Percentiles rank a stretch among this genome's conserved stretches.
Evolutionary conservation across 768 basidiomycete genomes (phyloP).

Genomic region (Boletellus sp.): DNA sequence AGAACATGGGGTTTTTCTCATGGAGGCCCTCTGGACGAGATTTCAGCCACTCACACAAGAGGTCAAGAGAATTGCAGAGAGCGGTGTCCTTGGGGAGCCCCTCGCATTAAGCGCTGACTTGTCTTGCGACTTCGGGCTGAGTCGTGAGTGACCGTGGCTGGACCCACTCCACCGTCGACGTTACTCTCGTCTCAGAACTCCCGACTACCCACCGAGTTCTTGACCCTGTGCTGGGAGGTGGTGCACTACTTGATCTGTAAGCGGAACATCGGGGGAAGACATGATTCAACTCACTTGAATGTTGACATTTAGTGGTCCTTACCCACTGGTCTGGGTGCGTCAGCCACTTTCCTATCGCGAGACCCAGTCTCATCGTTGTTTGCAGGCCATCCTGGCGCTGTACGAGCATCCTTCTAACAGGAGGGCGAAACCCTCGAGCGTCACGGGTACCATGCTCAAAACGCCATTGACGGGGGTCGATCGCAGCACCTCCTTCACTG

Average conservation of each 20-base stretch:
- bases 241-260: slow-evolving; percentile 80
- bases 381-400: slow-evolving; percentile 68
- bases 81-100: slow-evolving; percentile 62
- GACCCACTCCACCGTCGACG: background rate
- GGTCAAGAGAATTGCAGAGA: slow-evolving; percentile 59
- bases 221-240: slow-evolving; percentile 77
- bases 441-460: slow-evolving; percentile 73
- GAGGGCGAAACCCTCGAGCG: slow-evolving; percentile 47
- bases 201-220: slow-evolving; percentile 72
- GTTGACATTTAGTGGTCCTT: slow-evolving; percentile 58
- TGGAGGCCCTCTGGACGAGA: slow-evolving; percentile 90
- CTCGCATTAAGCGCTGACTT: slow-evolving; percentile 72
- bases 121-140: slow-evolving; percentile 62
- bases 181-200: slow-evolving; percentile 41
- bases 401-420: slow-evolving; percentile 81
- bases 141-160: slow-evolving; percentile 40
- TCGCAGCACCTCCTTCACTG: slow-evolving; percentile 66
- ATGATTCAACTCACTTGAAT: slow-evolving; percentile 1
- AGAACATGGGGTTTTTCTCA: slow-evolving; percentile 78
- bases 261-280: slow-evolving; percentile 24
- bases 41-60: slow-evolving; percentile 70
- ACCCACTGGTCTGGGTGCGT: slow-evolving; percentile 75
- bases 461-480: slow-evolving; percentile 78
- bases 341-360: background rate
- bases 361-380: slow-evolving; percentile 10